Base-by-base conservation (phyloP, 1,139 yeast genomes). In the Blastobotrys arbuscula region DNA sequence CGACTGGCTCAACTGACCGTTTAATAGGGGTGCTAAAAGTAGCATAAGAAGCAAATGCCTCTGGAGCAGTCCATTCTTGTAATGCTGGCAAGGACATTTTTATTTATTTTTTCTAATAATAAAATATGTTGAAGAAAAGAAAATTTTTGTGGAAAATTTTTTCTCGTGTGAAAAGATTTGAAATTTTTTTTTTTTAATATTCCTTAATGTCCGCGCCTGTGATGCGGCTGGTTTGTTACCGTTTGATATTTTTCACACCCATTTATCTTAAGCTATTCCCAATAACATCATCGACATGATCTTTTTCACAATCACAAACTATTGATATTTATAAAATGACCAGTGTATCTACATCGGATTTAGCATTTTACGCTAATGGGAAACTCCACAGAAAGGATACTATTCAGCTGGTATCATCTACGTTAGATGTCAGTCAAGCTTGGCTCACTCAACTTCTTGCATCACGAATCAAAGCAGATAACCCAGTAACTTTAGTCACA, bases 1-100 rank as follows among this genome's bases (percentile, higher is more conserved):
- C 99, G 59, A 90, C 97, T 35, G 98, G 97, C 73, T 92, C 98
- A 57, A 90, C 76, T 54, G 92, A 84, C 68, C 96, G 90, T 66
- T 87, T 86, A 48, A 78, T 78, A 49, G 95, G 81, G 28, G 82
- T 76, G 44, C 88, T 65, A 66, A 78, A 78, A 34, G 65, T 54
- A 16, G 57, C 58, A 37, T 56, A 52, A 19, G 66, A 55, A 46
- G 58, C 61, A 58, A 68, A 67, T 39, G 59, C 53, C 50, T 62
- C 65, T 35, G 61, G 56, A 21, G 64, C 62, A 39, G 57, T 52
- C 66, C 66, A 63, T 35, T 60, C 48, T 37, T 63, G 63, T 33
- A 62, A 54, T 13, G 54, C 48, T 30, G 65, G 64, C 41, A 62
- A 51, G 23, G 57, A 50, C 58, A 56, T 57, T 42, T 31, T 31